phyloP scores from a whole-genome alignment of 2,329 filamentous ascomycete species.

The Thermothelomyces thermophilus region DNA sequence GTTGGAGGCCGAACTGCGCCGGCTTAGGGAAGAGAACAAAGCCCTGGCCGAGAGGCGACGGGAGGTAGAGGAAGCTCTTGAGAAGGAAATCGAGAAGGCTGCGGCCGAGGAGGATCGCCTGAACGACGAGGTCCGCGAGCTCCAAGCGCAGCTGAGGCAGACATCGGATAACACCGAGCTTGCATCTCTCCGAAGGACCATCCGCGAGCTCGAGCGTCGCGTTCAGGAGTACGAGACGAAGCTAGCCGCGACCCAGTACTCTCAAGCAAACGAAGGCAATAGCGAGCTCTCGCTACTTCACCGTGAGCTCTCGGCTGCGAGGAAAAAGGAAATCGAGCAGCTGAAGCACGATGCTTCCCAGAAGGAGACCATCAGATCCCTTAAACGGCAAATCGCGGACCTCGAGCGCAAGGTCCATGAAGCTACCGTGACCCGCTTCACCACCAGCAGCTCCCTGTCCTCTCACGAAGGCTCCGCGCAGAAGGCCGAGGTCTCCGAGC shows the following conservation, averaged over 20 bases:
- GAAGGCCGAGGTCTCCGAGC: conserved; percentile 50
- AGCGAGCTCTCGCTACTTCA: conserved; percentile 55
- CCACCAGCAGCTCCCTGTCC: conserved; percentile 38
- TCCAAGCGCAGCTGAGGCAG: conserved; percentile 41
- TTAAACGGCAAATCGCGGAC: conserved; percentile 59
- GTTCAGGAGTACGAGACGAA: conserved; percentile 48
- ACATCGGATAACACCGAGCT: conserved; percentile 48
- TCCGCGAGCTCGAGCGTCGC: conserved; percentile 58
- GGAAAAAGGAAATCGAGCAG: conserved; percentile 60
- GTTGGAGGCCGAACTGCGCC: conserved; percentile 59
- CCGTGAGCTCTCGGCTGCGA: conserved; percentile 55
- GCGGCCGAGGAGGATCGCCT: conserved; percentile 59
- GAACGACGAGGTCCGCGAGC: conserved; percentile 45
- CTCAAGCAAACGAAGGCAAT: conserved; percentile 36
- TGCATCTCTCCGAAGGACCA: conserved; percentile 53
- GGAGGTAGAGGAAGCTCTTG: conserved; percentile 55
- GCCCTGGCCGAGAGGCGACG: conserved; percentile 50
- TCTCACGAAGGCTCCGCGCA: conserved; percentile 46
- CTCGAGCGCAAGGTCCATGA: conserved; percentile 64
- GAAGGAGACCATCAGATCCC: conserved; percentile 54
- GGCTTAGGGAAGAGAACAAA: conserved; percentile 58
- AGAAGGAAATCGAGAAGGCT: conserved; percentile 60
- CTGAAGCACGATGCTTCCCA: conserved; percentile 59
- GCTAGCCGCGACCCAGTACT: conserved; percentile 32
- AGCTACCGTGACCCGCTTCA: conserved; percentile 47